Base-by-base conservation (phyloP, 257 asterid species). In the Solanum dulcamara region DNA sequence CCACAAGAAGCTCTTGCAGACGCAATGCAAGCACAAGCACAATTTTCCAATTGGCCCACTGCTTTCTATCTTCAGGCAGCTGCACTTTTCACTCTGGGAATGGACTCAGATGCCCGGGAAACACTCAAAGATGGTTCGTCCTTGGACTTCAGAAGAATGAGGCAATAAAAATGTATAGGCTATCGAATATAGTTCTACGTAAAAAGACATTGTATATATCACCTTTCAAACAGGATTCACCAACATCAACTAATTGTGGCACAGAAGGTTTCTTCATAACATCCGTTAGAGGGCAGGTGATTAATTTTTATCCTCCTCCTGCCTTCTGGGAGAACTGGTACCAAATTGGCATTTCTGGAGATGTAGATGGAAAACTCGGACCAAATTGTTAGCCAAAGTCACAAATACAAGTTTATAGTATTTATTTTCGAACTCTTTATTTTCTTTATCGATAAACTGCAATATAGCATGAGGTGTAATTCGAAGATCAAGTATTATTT, bases 11-110 rank as follows among this genome's bases (percentile, higher is more conserved):
- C 92, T 44, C 91, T 91, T 2, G 91, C 88, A 6, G 94, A 91
- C 80, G 94, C 94, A 32, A 89, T 91, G 92, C 89, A 91, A 80
- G 92, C 94, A 15, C 93, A 89, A 83, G 87, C 80, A 55, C 86
- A 87, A 53, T 89, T 89, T 50, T 88, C 93, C 59, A 87, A 89
- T 26, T 89, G 93, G 92, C 90, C 92, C 18, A 84, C 88, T 51
- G 91, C 90, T 9, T 87, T 88, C 85, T 89, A 89, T 85, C 92
- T 91, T 51, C 92, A 91, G 84, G 90, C 92, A 28, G 90, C 93
- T 14, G 91, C 91, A 30, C 93, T 91, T 33, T 87, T 85, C 57
- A 87, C 84, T 51, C 53, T 91, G 18, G 90, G 92, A 60, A 91
- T 89, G 93, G 90, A 91, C 81, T 86, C 88, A 10, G 92, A 89